These are phyloP conservation scores for Catenaria anguillulae DNA, from an alignment of 371 early-diverging fungal genomes.

Conservation along the genomic window DNA sequence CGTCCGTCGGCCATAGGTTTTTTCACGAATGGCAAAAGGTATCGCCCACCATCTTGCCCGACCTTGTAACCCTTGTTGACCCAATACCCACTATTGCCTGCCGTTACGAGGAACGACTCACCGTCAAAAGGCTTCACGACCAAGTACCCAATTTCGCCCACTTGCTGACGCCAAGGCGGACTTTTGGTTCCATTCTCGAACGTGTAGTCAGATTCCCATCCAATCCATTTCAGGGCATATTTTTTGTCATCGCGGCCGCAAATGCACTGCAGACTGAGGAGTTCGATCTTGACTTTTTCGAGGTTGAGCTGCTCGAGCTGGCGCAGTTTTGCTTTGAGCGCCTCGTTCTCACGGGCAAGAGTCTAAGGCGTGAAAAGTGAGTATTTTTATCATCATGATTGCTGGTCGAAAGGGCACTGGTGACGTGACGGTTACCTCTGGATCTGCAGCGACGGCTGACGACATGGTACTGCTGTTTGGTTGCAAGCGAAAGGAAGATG, in stretches of 20 bases:
- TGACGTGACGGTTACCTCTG: no score
- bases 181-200: slow-evolving; percentile 33
- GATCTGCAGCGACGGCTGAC: no score
- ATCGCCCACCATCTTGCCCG: slow-evolving; percentile 13
- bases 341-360: neutral
- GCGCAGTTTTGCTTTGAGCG: neutral
- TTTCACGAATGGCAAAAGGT: neutral
- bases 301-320: slow-evolving; percentile 5
- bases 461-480: no score
- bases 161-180: slow-evolving; percentile 38
- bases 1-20: no score
- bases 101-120: slow-evolving; percentile 30
- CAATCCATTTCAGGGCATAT: slow-evolving; percentile 6
- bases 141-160: slow-evolving; percentile 33
- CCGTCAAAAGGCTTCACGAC: slow-evolving; percentile 21
- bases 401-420: no score
- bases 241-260: slow-evolving; percentile 2
- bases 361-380: neutral
- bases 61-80: slow-evolving; percentile 32
- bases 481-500: no score
- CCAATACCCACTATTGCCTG: slow-evolving; percentile 30
- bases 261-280: slow-evolving; percentile 7
- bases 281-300: slow-evolving; percentile 8
- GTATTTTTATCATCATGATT: no score
- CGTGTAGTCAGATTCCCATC: slow-evolving; percentile 23